Conservation (phyloP, 1,284 basidiomycete species). For the Chalciporus piperatoides region DNA sequence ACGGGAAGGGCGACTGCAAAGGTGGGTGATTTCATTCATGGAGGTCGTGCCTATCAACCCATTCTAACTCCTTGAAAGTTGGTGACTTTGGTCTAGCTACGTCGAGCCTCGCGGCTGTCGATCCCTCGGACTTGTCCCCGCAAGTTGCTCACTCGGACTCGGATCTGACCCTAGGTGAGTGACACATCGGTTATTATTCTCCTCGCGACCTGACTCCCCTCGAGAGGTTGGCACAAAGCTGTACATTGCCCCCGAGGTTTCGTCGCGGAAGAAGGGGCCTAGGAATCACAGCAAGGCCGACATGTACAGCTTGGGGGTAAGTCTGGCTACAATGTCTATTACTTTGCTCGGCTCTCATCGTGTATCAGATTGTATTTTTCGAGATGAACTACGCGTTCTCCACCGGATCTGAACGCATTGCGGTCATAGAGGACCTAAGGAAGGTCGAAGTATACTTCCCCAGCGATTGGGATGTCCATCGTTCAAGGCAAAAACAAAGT, state of each 20-base stretch:
- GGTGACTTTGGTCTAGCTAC: slow-evolving; percentile 95
- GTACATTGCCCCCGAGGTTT: slow-evolving; percentile 91
- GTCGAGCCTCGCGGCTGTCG: slow-evolving; percentile 73
- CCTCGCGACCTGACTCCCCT: slow-evolving; percentile 1
- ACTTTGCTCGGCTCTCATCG: background rate
- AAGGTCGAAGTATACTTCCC: slow-evolving; percentile 77
- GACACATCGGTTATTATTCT: background rate
- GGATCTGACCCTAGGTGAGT: slow-evolving; percentile 72
- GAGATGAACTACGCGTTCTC: slow-evolving; percentile 92
- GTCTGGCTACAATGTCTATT: slow-evolving; percentile 23
- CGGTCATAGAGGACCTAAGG: slow-evolving; percentile 76
- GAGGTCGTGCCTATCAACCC: background rate
- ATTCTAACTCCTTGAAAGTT: slow-evolving; percentile 38
- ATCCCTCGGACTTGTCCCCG: slow-evolving; percentile 59
- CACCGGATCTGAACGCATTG: slow-evolving; percentile 86
- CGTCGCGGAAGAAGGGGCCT: slow-evolving; percentile 57
- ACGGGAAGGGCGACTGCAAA: slow-evolving; percentile 88
- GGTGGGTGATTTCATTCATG: slow-evolving; percentile 36
- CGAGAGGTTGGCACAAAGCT: slow-evolving; percentile 87
- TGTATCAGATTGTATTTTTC: slow-evolving; percentile 84
- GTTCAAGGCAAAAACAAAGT: slow-evolving; percentile 68
- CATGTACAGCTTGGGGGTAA: slow-evolving; percentile 88
- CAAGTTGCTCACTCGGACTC: slow-evolving; percentile 44
- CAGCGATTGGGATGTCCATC: slow-evolving; percentile 62
- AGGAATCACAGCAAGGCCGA: slow-evolving; percentile 85